Evolutionary conservation across 345 rosid genomes (phyloP).

Genomic region (Isatis tinctoria): DNA sequence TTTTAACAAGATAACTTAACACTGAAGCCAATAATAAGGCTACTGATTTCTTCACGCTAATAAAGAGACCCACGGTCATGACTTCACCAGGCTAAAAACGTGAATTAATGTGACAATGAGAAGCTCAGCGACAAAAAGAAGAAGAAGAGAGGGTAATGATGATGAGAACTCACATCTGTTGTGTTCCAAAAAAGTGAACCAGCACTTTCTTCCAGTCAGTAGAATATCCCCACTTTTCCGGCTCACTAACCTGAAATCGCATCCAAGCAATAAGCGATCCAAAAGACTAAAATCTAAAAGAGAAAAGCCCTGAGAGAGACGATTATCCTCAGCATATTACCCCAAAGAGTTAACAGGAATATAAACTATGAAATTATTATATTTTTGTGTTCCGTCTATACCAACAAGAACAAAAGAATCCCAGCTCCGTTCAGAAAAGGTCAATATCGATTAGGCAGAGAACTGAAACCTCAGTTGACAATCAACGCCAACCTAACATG

Average conservation of each 20-base stretch:
- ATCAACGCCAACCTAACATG: not conserved
- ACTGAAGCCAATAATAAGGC: not conserved
- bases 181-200: conserved; percentile 95
- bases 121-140: not conserved
- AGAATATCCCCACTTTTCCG: conserved; percentile 88
- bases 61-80: not conserved
- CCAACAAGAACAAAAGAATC: not conserved
- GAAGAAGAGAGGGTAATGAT: not conserved
- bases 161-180: conserved; percentile 77
- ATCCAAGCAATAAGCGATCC: conserved; percentile 20
- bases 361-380: not conserved
- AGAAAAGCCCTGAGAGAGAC: not conserved
- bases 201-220: conserved; percentile 90
- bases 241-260: conserved; percentile 79
- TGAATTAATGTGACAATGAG: not conserved
- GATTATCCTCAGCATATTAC: not conserved
- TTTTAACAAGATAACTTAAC: not conserved
- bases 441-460: too few species aligned
- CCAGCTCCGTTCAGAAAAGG: not conserved
- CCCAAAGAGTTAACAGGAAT: not conserved
- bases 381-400: too few species aligned
- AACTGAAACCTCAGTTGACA: not conserved
- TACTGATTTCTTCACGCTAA: not conserved
- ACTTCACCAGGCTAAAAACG: not conserved
- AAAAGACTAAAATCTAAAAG: not conserved